These are phyloP conservation scores for Zymoseptoria tritici DNA, from an alignment of 2,329 filamentous ascomycete species.

Conservation along the genomic window DNA sequence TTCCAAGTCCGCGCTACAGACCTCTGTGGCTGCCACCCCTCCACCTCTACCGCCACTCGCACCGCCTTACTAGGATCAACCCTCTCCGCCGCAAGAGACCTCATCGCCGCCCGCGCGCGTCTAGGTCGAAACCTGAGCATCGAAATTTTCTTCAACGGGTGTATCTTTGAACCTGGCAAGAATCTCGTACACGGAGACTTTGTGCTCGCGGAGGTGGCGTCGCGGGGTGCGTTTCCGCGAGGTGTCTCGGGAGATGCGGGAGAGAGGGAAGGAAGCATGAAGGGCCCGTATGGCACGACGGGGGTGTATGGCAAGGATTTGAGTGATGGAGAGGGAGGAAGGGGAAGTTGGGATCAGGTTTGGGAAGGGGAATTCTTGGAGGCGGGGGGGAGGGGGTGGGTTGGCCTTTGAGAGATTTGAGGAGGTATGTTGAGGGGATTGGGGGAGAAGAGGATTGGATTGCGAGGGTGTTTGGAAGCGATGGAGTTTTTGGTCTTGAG, in stretches of 20 bases:
- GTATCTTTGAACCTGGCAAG: slow-evolving; percentile 44
- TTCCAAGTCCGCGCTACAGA: slow-evolving; percentile 44
- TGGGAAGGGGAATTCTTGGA: slow-evolving; percentile 28
- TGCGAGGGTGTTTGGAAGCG: neutral
- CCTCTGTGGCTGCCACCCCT: slow-evolving; percentile 39
- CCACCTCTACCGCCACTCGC: slow-evolving; percentile 27
- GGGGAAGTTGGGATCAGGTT: slow-evolving; percentile 27
- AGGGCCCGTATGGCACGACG: slow-evolving; percentile 44
- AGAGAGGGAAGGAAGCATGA: slow-evolving; percentile 31
- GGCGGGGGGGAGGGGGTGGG: slow-evolving; percentile 28
- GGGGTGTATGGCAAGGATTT: slow-evolving; percentile 44
- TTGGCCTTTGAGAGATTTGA: slow-evolving; percentile 19
- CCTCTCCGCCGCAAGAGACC: slow-evolving; percentile 35
- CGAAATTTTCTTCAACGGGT: slow-evolving; percentile 46
- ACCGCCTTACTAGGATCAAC: slow-evolving; percentile 30
- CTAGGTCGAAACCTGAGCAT: slow-evolving; percentile 36
- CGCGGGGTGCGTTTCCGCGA: slow-evolving; percentile 36
- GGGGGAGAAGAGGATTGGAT: neutral
- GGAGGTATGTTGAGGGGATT: neutral
- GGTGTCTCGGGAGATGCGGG: too few relatives aligned
- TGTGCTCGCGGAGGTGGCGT: slow-evolving; percentile 35
- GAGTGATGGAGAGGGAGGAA: slow-evolving; percentile 28
- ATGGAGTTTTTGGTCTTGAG: neutral
- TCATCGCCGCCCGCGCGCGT: slow-evolving; percentile 34
- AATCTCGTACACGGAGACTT: slow-evolving; percentile 44